Base-by-base conservation (phyloP, 352 stramenopile species). In the Pythium guiyangense region DNA sequence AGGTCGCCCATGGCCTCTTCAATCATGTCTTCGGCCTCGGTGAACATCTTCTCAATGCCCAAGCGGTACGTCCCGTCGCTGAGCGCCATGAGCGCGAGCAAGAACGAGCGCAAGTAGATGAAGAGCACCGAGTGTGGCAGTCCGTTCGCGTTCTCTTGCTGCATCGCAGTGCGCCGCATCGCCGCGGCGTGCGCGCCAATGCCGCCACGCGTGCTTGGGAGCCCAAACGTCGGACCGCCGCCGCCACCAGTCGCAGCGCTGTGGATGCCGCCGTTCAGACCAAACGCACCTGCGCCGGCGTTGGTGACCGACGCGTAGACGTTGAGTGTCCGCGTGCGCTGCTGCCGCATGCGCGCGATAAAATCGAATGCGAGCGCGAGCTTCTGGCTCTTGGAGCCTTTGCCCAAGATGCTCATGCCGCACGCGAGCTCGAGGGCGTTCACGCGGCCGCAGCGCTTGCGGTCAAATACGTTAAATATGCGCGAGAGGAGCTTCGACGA, bases 331-430 rank as follows among this genome's bases (percentile, higher is more conserved):
- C 80, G 79, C 39, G 84, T 70, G 9, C 84, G 74, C 47, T 93
- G 81, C 35, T 90, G 76, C 3, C 79, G 68, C 78, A 96, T 86
- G 58, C 90, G 90, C 11, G 79, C 86, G 63, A 96, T 89, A 42
- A 96, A 91, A 11, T 96, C 86, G 46, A 96, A 96, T 6, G 84
- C 84, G 45, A 89, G 73, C 10, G 81, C 84, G 10, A 96, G 67
- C 60, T 96, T 96, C 52, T 94, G 86, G 46, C 79, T 92, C 54
- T 96, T 96, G 2, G 82, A 89, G 8, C 86, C 86, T 62, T 84
- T 84, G 10, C 86, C 86, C 17, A 96, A 49, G 49, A 96, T 94
- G 54, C 81, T 94, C 56, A 96, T 64, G 3, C 86, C 86, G 49
- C 86, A 96, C 14, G 81, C 86, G n/a, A 96, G 68, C 51, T 96